These are phyloP conservation scores for Dothideomycetes sp. DNA, from an alignment of 2,329 filamentous ascomycete species.

Conservation along the genomic window DNA sequence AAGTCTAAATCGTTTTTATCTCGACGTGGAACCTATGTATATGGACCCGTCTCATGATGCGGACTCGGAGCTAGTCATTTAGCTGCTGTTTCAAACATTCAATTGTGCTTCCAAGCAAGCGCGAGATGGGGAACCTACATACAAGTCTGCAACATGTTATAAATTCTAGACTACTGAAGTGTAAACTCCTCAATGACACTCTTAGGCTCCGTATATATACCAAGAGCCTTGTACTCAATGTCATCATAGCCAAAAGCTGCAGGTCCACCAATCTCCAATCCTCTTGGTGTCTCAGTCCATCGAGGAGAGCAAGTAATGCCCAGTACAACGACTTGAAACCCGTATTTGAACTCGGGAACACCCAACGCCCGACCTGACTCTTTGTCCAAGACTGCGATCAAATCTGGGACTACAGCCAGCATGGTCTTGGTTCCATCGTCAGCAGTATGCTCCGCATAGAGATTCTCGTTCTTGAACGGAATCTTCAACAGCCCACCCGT, in stretches of 20 bases:
- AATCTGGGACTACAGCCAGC: slow-evolving; percentile 38
- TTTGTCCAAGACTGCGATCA: slow-evolving; percentile 39
- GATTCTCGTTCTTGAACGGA: slow-evolving; percentile 66
- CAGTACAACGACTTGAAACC: slow-evolving; percentile 40
- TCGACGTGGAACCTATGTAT: no score
- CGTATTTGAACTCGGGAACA: slow-evolving; percentile 45
- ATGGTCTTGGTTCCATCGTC: slow-evolving; percentile 27
- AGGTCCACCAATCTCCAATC: slow-evolving; percentile 40
- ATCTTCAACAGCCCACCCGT: slow-evolving; percentile 45
- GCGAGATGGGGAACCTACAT: no score
- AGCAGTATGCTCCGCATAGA: slow-evolving; percentile 40
- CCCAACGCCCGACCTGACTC: slow-evolving; percentile 39
- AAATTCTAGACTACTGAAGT: no score
- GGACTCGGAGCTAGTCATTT: no score
- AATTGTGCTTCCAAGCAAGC: no score
- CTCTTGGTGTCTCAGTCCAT: slow-evolving; percentile 40
- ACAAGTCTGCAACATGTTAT: no score
- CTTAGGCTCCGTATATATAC: slow-evolving; percentile 40
- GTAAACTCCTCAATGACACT: slow-evolving; percentile 44
- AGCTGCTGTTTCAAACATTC: no score
- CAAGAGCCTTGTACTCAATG: slow-evolving; percentile 39
- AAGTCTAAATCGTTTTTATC: no score
- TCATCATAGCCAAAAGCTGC: slow-evolving; percentile 35
- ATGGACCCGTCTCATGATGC: no score
- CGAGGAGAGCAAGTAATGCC: slow-evolving; percentile 43